These are phyloP conservation scores for Aspergillus sp. DNA, from an alignment of 2,329 filamentous ascomycete genomes.

Conservation along the genomic window DNA sequence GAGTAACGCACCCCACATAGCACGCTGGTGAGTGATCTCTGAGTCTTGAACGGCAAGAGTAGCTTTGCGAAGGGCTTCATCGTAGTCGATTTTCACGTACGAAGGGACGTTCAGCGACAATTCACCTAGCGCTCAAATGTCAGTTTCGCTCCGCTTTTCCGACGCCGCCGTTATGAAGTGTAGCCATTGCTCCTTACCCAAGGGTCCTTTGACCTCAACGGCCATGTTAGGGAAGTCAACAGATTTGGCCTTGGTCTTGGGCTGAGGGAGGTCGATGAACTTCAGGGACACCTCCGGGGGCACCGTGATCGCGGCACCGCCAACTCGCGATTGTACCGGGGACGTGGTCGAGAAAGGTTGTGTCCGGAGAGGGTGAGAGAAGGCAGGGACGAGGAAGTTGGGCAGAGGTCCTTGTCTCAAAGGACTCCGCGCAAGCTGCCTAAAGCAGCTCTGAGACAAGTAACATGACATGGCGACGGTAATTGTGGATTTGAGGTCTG, in stretches of 20 bases:
- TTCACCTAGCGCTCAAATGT: constrained; percentile 56
- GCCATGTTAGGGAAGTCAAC: constrained; percentile 62
- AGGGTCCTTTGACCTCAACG: constrained; percentile 76
- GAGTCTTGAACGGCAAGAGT: constrained; percentile 70
- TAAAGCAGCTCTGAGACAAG: constrained; percentile 62
- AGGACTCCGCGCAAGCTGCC: constrained; percentile 56
- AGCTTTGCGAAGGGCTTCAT: constrained; percentile 64
- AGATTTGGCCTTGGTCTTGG: constrained; percentile 61
- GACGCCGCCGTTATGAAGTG: background rate
- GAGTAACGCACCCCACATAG: constrained; percentile 83
- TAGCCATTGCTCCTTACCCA: constrained; percentile 55
- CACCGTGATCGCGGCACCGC: constrained; percentile 74
- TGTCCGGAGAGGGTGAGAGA: constrained; percentile 50
- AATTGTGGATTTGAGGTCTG: constrained; percentile 28
- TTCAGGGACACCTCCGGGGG: constrained; percentile 79
- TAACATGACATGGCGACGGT: constrained; percentile 62
- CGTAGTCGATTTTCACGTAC: constrained; percentile 72
- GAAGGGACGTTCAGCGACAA: constrained; percentile 76
- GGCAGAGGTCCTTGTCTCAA: constrained; percentile 60
- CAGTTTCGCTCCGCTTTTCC: constrained; percentile 13
- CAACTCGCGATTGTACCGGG: constrained; percentile 75
- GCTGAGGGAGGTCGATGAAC: constrained; percentile 64
- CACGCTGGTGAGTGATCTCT: constrained; percentile 72
- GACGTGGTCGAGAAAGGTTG: constrained; percentile 73
- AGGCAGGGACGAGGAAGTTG: constrained; percentile 71